Conservation (phyloP, 371 early-diverging fungal genomes). For the Rhizopus arrhizus region DNA sequence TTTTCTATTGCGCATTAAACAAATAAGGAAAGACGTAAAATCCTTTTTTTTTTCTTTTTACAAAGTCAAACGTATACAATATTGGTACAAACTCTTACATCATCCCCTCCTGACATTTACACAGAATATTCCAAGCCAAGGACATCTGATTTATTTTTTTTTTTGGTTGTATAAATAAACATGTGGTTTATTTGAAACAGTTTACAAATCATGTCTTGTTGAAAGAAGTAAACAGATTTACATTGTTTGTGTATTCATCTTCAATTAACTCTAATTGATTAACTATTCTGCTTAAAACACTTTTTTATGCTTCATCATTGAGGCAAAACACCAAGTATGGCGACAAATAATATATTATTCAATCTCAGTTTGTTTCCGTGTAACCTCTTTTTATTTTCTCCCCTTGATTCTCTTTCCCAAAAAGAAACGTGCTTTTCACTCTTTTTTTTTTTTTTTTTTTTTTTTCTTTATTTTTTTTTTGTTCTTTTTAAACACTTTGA, state of each 20-base stretch:
- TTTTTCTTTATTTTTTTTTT: background rate
- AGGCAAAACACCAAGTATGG: slow-evolving; percentile 1
- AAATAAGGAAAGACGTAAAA: no score
- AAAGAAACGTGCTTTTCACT: background rate
- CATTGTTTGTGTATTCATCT: background rate
- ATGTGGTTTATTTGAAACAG: no score
- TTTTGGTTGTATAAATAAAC: no score
- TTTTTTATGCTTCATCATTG: background rate
- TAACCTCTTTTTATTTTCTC: background rate
- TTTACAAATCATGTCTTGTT: background rate
- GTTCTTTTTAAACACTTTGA: background rate
- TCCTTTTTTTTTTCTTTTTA: no score
- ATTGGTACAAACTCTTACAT: no score
- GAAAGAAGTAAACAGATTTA: background rate
- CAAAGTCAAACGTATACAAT: no score
- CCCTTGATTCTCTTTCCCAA: background rate
- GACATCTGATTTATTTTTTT: no score
- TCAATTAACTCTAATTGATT: background rate
- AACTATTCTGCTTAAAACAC: background rate
- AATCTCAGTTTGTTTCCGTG: background rate
- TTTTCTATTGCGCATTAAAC: no score
- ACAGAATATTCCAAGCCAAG: no score
- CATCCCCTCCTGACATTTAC: no score
- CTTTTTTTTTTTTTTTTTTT: slow-evolving; percentile 6
- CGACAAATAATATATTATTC: background rate